Evolutionary conservation across 768 basidiomycete genomes (phyloP).

Genomic region (Russula griseocarnosa): DNA sequence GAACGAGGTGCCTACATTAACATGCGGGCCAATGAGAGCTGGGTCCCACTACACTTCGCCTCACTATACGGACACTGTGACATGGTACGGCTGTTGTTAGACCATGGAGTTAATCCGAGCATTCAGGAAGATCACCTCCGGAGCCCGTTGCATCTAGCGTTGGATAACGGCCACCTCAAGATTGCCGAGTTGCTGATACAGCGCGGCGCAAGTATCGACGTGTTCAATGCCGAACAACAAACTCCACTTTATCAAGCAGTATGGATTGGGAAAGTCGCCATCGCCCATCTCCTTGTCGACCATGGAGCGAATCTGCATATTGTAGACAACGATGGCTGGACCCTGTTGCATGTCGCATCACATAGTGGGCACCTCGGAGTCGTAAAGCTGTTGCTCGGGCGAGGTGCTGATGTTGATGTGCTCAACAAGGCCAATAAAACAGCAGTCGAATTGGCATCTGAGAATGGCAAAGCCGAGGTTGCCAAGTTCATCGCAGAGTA

Average conservation of each 20-base stretch:
- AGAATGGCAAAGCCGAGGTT: background rate
- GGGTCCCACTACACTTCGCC: background rate
- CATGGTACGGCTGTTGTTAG: background rate
- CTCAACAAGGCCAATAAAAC: background rate
- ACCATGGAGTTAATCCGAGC: background rate
- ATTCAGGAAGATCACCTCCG: background rate
- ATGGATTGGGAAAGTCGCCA: background rate
- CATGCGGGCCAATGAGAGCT: background rate
- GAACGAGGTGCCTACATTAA: background rate
- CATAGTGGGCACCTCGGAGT: background rate
- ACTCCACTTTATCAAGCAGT: background rate
- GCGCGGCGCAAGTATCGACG: background rate
- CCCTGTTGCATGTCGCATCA: background rate
- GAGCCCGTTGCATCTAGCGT: background rate
- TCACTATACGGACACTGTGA: background rate
- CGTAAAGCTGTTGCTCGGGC: background rate
- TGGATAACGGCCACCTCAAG: background rate
- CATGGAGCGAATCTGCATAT: background rate
- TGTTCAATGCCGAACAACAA: background rate
- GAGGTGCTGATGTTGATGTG: background rate
- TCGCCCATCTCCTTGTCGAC: background rate
- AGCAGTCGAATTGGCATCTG: background rate
- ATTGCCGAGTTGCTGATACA: background rate
- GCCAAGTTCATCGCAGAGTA: background rate
- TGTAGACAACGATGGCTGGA: background rate